Conservation (phyloP, 257 asterid genomes). For the Osmanthus fragrans region DNA sequence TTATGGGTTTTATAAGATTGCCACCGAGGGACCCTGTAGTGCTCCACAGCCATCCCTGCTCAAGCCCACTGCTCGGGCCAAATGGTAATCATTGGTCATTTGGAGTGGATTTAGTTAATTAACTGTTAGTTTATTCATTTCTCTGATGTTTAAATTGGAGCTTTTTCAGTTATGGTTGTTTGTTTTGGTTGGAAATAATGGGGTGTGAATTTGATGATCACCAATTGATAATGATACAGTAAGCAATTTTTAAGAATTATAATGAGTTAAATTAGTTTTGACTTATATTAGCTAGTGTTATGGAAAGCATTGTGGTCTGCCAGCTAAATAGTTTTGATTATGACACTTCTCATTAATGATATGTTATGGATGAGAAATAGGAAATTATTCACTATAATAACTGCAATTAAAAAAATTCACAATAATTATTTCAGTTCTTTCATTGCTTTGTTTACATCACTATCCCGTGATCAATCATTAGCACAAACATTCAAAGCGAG, state of each 20-base stretch:
- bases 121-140: not conserved
- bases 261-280: not conserved
- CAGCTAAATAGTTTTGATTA: not conserved
- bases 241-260: not conserved
- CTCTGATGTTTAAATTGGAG: not conserved
- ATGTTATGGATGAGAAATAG: not conserved
- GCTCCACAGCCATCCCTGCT: constrained; percentile 88
- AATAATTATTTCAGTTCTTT: not conserved
- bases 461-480: not conserved
- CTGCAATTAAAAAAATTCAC: not conserved
- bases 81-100: constrained; percentile 55
- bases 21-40: constrained; percentile 89
- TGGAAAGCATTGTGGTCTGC: not conserved
- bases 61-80: constrained; percentile 95
- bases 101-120: not conserved
- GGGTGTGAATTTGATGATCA: constrained; percentile 5
- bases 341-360: constrained; percentile 4
- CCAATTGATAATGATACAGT: constrained; percentile 4
- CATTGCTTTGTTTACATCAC: not conserved
- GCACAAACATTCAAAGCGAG: not conserved
- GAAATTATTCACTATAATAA: not conserved
- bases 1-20: constrained; percentile 88
- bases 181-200: not conserved
- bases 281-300: not conserved
- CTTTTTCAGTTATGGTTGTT: not conserved